Conservation (phyloP, 306 rosid genomes). For the Castanopsis chinensis region DNA sequence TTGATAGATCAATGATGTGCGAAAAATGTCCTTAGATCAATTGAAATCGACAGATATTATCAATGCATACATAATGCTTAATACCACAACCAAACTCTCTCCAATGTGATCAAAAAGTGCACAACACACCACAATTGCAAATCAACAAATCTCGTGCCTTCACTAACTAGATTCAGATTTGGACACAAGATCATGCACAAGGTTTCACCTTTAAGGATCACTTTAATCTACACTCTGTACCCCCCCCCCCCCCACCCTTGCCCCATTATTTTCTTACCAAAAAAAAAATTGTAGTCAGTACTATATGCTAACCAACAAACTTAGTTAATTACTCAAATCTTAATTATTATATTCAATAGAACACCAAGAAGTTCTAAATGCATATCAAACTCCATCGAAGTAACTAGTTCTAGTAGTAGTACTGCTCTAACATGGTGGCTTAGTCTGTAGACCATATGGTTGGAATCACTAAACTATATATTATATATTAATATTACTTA, state of each 20-base stretch:
- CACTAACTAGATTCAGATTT: not conserved
- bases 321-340: not conserved
- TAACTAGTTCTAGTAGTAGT: too few relatives aligned
- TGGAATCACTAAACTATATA: too few relatives aligned
- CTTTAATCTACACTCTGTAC: not conserved
- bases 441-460: too few relatives aligned
- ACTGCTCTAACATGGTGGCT: too few relatives aligned
- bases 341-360: not conserved
- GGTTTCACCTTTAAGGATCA: not conserved
- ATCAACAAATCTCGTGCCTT: not conserved
- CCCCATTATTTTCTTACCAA: not conserved
- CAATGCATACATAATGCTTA: not conserved
- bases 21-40: not conserved
- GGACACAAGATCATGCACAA: not conserved
- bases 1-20: not conserved
- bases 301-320: not conserved
- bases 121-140: not conserved
- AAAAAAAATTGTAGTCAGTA: not conserved
- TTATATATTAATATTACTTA: too few relatives aligned
- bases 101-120: not conserved
- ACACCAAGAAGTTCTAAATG: not conserved
- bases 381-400: not conserved
- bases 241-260: too few relatives aligned
- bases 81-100: not conserved
- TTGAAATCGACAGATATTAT: not conserved